Base-by-base conservation (phyloP, 106 monocot species). In the Acanthochlamys bracteata region DNA sequence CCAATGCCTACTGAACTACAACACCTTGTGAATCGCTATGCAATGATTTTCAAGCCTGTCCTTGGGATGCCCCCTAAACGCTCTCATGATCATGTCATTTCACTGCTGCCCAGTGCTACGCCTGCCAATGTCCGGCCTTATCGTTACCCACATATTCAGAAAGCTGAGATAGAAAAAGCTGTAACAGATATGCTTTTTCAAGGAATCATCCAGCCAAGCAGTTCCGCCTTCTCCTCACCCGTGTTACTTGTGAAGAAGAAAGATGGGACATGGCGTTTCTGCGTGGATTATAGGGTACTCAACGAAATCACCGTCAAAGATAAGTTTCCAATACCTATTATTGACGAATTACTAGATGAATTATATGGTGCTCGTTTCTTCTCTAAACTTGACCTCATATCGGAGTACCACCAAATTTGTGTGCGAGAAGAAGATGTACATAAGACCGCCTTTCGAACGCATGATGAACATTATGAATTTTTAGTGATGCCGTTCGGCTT, bases 331-430 rank as follows among this genome's bases (percentile, higher is more conserved):
- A 69, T 69, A 26, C 69, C 71, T 0, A 53, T 41, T 4, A 23
- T 63, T 20, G 71, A 71, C n/a, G 71, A 62, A 53, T 63, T 71
- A 20, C 20, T 71, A n/a, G 71, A 71, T 24, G 63, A 71, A 15
- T 39, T 63, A 20, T 40, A 54, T 41, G 20, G 53, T 3, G 53
- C 62, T 51, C 2, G 0, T 0, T 14, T 71, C 6, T 71, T 71
- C 40, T 63, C 71, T 16, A 71, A 71, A 60, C 8, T 71, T 3
- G 71, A 71, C 39, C 53, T 71, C 0, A 19, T 39, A 0, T 13
- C 54, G 11, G 62, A 62, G 14, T 71, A 71, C 24, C 62, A 71
- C 41, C 63, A 71, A 19, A 55, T 71, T 10, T 47, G 22, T 10
- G 27, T 71, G 16, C 11, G 33, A 2, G 10, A 20, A 0, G 10